Evolutionary conservation across 2,329 filamentous ascomycete species (phyloP).

Genomic region (Hymenoscyphus albidus): DNA sequence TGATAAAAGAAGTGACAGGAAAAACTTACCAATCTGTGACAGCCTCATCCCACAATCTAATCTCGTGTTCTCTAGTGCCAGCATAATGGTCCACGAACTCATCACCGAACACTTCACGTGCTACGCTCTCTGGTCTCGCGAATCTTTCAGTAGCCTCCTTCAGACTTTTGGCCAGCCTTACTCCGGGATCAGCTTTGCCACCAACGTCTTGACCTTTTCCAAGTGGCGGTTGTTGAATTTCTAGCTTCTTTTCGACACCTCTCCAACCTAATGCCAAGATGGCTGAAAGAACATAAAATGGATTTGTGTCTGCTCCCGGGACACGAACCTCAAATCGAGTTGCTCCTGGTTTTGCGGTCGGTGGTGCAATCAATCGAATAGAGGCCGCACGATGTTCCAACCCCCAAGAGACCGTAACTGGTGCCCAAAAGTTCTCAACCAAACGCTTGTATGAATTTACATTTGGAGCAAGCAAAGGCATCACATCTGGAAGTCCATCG

Average conservation of each 20-base stretch:
- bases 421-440: conserved; percentile 99
- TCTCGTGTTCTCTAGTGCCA: conserved; percentile 88
- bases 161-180: conserved; percentile 76
- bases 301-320: conserved; percentile 89
- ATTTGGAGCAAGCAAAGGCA: conserved; percentile 91
- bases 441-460: conserved; percentile 98
- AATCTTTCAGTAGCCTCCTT: conserved; percentile 82
- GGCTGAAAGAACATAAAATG: conserved; percentile 80
- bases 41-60: conserved; percentile 87
- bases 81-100: conserved; percentile 95
- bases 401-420: conserved; percentile 96
- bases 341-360: conserved; percentile 76
- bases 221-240: conserved; percentile 76
- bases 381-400: conserved; percentile 91
- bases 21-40: conserved; percentile 87
- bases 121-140: conserved; percentile 72
- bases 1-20: background rate
- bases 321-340: conserved; percentile 93
- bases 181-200: conserved; percentile 64
- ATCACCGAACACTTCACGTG: conserved; percentile 90
- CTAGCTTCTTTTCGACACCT: conserved; percentile 87
- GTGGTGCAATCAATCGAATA: conserved; percentile 83
- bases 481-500: conserved; percentile 85
- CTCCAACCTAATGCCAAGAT: conserved; percentile 86
- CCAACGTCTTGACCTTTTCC: conserved; percentile 83